Conservation (phyloP, 768 basidiomycete species). For the Lentinula aciculospora region DNA sequence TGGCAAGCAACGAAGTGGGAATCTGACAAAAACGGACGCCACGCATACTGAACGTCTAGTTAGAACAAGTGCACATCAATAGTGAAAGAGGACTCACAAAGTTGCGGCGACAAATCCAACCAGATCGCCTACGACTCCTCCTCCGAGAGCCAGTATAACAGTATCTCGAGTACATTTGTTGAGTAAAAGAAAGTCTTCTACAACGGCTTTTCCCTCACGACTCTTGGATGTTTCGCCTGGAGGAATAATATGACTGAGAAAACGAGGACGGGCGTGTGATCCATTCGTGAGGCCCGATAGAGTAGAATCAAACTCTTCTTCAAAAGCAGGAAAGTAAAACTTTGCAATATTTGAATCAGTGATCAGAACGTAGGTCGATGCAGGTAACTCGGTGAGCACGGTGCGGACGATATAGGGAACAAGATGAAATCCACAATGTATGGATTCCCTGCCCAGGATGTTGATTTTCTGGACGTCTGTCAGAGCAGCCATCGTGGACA, state of each 20-base stretch:
- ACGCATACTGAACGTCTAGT: constrained; percentile 68
- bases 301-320: constrained; percentile 53
- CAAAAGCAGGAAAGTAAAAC: constrained; percentile 68
- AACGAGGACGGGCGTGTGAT: constrained; percentile 42
- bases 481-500: constrained; percentile 19
- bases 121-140: constrained; percentile 95
- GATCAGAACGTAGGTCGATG: constrained; percentile 86
- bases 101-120: constrained; percentile 97
- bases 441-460: constrained; percentile 80
- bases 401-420: constrained; percentile 79
- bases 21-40: constrained; percentile 95
- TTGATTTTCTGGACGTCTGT: constrained; percentile 72
- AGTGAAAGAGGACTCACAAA: constrained; percentile 55
- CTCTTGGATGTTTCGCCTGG: constrained; percentile 95
- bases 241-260: constrained; percentile 71
- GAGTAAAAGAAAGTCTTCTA: constrained; percentile 89
- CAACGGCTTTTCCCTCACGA: constrained; percentile 83
- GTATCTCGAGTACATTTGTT: constrained; percentile 91
- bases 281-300: constrained; percentile 21
- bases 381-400: constrained; percentile 61
- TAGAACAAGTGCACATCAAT: neutral
- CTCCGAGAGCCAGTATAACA: constrained; percentile 89
- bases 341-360: constrained; percentile 89
- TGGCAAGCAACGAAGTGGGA: constrained; percentile 92
- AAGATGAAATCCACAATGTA: constrained; percentile 93